Evolutionary conservation across 331 rosid species (phyloP).

Genomic region (Arachis monticola): DNA sequence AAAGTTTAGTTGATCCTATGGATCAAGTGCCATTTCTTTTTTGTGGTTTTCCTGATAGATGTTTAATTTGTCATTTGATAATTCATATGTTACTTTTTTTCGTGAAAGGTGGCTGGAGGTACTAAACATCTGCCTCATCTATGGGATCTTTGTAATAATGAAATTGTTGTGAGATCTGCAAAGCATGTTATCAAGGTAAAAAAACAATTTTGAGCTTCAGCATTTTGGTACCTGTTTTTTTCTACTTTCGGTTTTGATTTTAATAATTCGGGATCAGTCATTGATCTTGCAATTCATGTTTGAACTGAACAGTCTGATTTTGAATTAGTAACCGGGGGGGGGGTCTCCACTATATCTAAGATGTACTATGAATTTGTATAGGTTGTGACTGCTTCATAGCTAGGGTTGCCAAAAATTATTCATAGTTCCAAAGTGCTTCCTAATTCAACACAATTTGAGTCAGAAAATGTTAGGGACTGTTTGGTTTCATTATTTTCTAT

Average conservation of each 20-base stretch:
- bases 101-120: constrained; percentile 85
- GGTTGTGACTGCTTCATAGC: not conserved
- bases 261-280: not conserved
- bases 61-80: constrained; percentile 18
- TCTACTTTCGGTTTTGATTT: not conserved
- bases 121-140: constrained; percentile 93
- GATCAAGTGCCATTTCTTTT: constrained; percentile 4
- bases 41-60: constrained; percentile 57
- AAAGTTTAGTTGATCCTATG: constrained; percentile 12
- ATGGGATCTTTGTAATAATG: constrained; percentile 93
- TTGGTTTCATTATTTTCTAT: too few species aligned
- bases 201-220: constrained; percentile 24
- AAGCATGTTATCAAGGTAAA: constrained; percentile 93
- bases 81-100: constrained; percentile 37
- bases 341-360: not conserved
- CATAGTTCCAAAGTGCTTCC: not conserved
- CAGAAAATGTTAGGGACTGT: not conserved
- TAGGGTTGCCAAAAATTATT: not conserved
- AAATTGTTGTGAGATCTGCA: constrained; percentile 95
- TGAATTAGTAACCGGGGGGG: constrained; percentile 6
- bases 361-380: not conserved
- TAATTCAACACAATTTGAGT: not conserved
- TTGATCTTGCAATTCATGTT: constrained; percentile 20
- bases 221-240: not conserved
- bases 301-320: constrained; percentile 1